Base-by-base conservation (phyloP, 2,329 filamentous ascomycete species). In the Neofusicoccum parvum region DNA sequence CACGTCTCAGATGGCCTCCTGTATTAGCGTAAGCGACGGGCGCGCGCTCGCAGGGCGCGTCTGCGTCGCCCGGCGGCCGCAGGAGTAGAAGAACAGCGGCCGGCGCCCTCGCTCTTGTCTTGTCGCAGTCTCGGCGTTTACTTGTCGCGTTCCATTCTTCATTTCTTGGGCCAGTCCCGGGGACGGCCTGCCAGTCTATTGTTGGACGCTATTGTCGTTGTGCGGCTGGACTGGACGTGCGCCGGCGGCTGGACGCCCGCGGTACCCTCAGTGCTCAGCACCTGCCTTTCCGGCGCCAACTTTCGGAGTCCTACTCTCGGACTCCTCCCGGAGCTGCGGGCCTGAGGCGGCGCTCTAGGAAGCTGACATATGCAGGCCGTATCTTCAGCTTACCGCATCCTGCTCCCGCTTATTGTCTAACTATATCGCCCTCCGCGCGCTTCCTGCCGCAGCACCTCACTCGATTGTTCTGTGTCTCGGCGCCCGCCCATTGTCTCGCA, bases 291-390 rank as follows among this genome's bases (percentile, higher is more conserved):
- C 54, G 27, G 23, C 12, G 23, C 11, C 53, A n/a, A 23, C 23
- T 23, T 23, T 23, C 23, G 23, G 23, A 23, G 3, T 23, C 23
- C 23, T 23, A 23, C 23, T 17, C 53, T 46, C 54, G 39, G 54
- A 43, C 39, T 12, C n/a, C 37, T 32, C 54, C 41, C 54, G 54
- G 54, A 46, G 7, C 45, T 43, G 54, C 41, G 54, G 41, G 23
- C 39, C 54, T 59, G 5, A 59, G 41, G 39, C 39, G 39, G 20
- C 36, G 41, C 34, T 15, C 32, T n/a, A n/a, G 14, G 41, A 17
- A 50, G 59, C 59, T 62, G 59, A 62, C 59, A 51, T 62, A 62
- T 62, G 59, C 59, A 62, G 59, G 59, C 34, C 56, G 23, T 62
- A 51, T 62, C 48, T 23, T 39, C 59, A 62, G 59, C 59, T 62